Conservation (phyloP, 352 stramenopile genomes). For the Globisporangium spinosum region DNA sequence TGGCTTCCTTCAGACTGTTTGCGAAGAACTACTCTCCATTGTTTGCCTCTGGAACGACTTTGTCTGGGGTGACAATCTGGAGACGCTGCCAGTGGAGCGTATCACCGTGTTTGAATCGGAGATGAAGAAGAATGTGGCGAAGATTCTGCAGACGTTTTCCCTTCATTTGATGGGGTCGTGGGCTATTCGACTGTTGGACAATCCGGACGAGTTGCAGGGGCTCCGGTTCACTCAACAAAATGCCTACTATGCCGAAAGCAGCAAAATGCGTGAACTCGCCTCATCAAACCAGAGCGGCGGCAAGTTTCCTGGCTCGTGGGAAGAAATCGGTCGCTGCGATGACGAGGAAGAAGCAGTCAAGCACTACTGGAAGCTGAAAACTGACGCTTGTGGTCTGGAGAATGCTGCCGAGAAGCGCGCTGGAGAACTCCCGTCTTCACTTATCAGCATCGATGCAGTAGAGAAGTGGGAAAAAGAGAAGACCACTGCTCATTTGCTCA, state of each 20-base stretch:
- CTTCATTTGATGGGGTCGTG: constrained; percentile 58
- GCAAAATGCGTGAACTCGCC: constrained; percentile 16
- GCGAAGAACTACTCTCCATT: constrained; percentile 67
- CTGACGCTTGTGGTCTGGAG: constrained; percentile 6
- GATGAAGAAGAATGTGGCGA: constrained; percentile 54
- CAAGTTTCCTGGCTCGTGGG: neutral
- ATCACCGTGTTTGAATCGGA: constrained; percentile 59
- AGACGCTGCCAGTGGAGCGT: constrained; percentile 38
- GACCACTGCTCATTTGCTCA: constrained; percentile 32
- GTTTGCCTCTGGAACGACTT: constrained; percentile 80
- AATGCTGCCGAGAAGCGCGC: constrained; percentile 11
- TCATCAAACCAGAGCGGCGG: constrained; percentile 8
- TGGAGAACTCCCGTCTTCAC: neutral
- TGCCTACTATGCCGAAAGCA: constrained; percentile 65
- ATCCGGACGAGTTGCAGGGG: constrained; percentile 40
- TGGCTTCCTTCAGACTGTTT: constrained; percentile 54
- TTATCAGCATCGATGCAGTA: constrained; percentile 27
- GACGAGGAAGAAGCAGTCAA: constrained; percentile 30
- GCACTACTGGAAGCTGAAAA: constrained; percentile 46
- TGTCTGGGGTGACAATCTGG: constrained; percentile 60
- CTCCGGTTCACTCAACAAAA: constrained; percentile 69
- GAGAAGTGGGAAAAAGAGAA: constrained; percentile 30
- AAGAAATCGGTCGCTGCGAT: neutral
- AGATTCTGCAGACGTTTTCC: constrained; percentile 57
- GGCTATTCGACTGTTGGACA: constrained; percentile 37